Base-by-base conservation (phyloP, 83 land plant species). In the Picea abies region DNA sequence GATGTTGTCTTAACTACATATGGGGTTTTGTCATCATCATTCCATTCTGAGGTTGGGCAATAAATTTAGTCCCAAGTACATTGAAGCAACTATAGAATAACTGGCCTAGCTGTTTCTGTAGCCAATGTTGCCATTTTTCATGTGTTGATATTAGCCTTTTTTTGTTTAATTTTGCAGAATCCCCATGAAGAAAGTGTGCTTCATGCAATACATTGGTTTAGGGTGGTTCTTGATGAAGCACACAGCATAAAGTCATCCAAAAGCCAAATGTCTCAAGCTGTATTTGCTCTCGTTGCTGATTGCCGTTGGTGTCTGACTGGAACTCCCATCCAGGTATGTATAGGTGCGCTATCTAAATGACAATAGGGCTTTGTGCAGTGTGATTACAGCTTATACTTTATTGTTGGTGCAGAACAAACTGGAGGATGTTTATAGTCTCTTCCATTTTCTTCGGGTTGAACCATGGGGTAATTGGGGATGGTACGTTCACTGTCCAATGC, bases 391-490 rank as follows among this genome's bases (percentile, higher is more conserved):
- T 47, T 47, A 26, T 60, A 5, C 22, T 78, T 60, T 8, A 60
- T 32, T 22, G 39, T 37, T 7, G 61, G 37, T 87, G 85, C 93
- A 96, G 99, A 96, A 96, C 82, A 96, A 87, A 60, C 84, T 96
- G 84, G 99, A 93, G 81, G 99, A 96, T 79, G 80, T 92, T 10
- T 96, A 86, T 87, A 96, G 99, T 75, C 93, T 96, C 29, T 81
- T 96, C 19, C 91, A 92, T 84, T 96, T 96, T 80, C 88, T 96
- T 66, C 91, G 86, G 47, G 93, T 96, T 71, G 96, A 96, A 84
- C 99, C 99, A 63, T 96, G 99, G 98, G 85, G 99, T 82, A 93
- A 96, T 80, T 96, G 88, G 90, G 88, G 91, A 66, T 97, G 99
- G 98, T 97, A 89, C 39, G 82, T 29, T 39, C 19, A 16, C 63